Conservation (phyloP, 345 rosid genomes). For the Salix purpurea region DNA sequence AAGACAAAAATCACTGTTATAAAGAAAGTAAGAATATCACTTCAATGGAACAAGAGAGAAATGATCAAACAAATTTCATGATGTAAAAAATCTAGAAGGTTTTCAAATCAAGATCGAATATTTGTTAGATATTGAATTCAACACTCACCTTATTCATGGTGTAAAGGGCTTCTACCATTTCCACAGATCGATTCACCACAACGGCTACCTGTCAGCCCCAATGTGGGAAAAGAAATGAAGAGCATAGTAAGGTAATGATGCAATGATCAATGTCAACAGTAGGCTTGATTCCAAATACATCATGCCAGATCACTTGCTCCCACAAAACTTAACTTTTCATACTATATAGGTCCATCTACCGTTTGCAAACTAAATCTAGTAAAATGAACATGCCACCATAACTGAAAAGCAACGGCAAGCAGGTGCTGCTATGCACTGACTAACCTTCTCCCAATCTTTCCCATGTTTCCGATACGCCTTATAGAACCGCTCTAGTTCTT, state of each 20-base stretch:
- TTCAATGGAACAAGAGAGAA: not conserved
- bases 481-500: slow-evolving; percentile 85
- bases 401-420: not conserved
- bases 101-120: not conserved
- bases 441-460: slow-evolving; percentile 86
- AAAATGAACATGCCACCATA: not conserved
- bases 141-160: slow-evolving; percentile 63
- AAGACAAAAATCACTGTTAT: not conserved
- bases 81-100: not conserved
- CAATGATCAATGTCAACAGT: not conserved
- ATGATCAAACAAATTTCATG: not conserved
- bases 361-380: not conserved
- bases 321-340: not conserved
- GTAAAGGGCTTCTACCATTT: slow-evolving; percentile 92
- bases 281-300: not conserved
- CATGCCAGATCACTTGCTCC: not conserved
- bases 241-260: not conserved
- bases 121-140: not conserved
- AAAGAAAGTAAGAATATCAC: not conserved
- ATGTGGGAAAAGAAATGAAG: not conserved
- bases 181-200: slow-evolving; percentile 62
- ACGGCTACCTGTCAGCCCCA: slow-evolving; percentile 62
- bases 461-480: slow-evolving; percentile 80
- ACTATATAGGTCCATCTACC: not conserved
- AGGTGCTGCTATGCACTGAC: slow-evolving; percentile 5